These are phyloP conservation scores for Termitomyces sp. DNA, from an alignment of 768 basidiomycete genomes.

Conservation along the genomic window DNA sequence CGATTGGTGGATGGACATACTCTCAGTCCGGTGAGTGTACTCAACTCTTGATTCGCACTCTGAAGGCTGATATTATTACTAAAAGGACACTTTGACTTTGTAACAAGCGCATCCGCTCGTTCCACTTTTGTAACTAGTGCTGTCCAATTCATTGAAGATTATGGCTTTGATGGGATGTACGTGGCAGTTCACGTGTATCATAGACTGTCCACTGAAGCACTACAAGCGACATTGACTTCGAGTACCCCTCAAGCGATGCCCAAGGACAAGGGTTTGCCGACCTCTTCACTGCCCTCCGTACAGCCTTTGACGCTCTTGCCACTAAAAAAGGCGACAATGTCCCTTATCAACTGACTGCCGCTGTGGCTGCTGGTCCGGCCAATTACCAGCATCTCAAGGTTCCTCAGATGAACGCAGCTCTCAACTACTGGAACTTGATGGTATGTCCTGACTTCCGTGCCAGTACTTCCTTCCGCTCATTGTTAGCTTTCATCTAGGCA, in stretches of 20 bases:
- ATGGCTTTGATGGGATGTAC: slow-evolving; percentile 77
- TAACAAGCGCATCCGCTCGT: slow-evolving; percentile 44
- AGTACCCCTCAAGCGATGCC: slow-evolving; percentile 56
- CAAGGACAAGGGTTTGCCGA: slow-evolving; percentile 66
- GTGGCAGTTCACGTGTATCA: slow-evolving; percentile 12
- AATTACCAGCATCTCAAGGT: slow-evolving; percentile 57
- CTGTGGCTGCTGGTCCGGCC: slow-evolving; percentile 56
- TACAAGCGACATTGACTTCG: slow-evolving; percentile 70
- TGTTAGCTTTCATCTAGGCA: slow-evolving; percentile 31
- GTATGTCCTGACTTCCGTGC: slow-evolving; percentile 23
- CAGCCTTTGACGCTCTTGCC: slow-evolving; percentile 56
- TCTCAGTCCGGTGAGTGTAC: slow-evolving; percentile 44
- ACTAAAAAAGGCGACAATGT: slow-evolving; percentile 52
- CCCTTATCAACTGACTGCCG: slow-evolving; percentile 57
- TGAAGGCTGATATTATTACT: neutral
- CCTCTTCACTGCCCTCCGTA: slow-evolving; percentile 56
- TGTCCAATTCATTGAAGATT: slow-evolving; percentile 62
- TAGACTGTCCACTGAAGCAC: neutral
- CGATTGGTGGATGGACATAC: slow-evolving; percentile 65
- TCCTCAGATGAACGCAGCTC: slow-evolving; percentile 55
- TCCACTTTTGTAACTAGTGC: slow-evolving; percentile 56
- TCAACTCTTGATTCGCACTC: neutral
- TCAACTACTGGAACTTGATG: slow-evolving; percentile 84
- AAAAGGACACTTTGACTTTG: slow-evolving; percentile 60
- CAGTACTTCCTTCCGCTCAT: neutral